Base-by-base conservation (phyloP, 345 rosid genomes). In the Brassica rapa region DNA sequence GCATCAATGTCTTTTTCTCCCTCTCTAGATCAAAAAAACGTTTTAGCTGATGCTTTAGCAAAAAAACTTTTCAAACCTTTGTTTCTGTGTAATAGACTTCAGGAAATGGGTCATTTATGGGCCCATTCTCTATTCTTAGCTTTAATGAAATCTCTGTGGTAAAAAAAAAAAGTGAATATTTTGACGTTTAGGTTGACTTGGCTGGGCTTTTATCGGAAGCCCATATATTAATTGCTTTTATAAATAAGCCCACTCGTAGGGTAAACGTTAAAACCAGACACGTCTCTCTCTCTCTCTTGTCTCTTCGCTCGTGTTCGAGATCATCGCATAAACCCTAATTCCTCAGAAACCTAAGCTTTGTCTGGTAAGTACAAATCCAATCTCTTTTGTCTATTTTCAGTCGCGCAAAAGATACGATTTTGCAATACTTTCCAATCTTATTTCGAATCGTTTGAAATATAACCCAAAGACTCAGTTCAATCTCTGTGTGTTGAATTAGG, bases 241-340 rank as follows among this genome's bases (percentile, higher is more conserved):
- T 64, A 1, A 21, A 32, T 4, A 64, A 73, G 53, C 35, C 77
- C 76, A 39, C 19, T 3, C 7, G 1, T 53, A 30, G 68, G 51
- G 30, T 55, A 46, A 32, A 32, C 32, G 51, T 16, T 71, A 21
- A 8, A 35, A 21, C 41, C 60, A 51, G 51, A 69, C 3, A 59
- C 37, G 35, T 12, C 2, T 46, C 15, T 49, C 55, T 19, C 19
- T 19, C 19, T 19, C 19, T 41, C 11, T 53, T 12, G 37, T 37
- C 43, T 8, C 14, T 8, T 35, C 16, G 2, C 51, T 66, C 24
- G 59, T 39, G 8, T 53, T 15, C 8, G 51, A 29, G 27, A 46
- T 33, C 69, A 69, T 0, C 61, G 19, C 53, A 68, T 21, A 69
- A 69, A 49, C 74, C 69, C 80, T 49, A 76, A 61, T 14, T 46